Percentiles rank a stretch among this genome's conserved stretches.
Conservation (phyloP, 2,329 filamentous ascomycete genomes). For the Aciculosporium take region DNA sequence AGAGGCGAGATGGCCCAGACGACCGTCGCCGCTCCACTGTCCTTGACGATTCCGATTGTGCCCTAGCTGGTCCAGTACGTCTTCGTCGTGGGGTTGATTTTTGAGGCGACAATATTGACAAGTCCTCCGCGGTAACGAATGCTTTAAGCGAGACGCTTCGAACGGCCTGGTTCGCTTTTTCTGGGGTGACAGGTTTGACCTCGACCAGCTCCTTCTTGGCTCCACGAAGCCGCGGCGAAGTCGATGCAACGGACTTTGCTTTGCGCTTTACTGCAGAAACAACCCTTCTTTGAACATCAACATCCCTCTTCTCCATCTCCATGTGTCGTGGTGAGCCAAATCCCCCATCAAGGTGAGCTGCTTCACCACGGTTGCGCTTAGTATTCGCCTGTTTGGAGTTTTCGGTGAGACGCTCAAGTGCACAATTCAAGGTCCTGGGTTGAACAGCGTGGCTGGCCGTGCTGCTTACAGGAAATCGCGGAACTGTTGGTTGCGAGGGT, state of each 20-base stretch:
- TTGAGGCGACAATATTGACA: constrained; percentile 24
- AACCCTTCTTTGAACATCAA: constrained; percentile 38
- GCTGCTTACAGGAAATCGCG: constrained; percentile 19
- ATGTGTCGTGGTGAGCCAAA: constrained; percentile 36
- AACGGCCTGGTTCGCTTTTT: constrained; percentile 36
- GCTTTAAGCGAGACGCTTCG: constrained; percentile 33
- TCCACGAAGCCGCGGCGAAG: neutral
- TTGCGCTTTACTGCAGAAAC: constrained; percentile 36
- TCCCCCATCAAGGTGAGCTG: constrained; percentile 43
- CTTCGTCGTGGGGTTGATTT: constrained; percentile 8
- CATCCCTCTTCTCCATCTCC: constrained; percentile 43
- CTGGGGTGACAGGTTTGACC: constrained; percentile 32
- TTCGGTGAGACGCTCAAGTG: constrained; percentile 27
- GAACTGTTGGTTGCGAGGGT: constrained; percentile 30
- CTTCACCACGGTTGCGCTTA: constrained; percentile 32
- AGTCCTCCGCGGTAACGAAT: constrained; percentile 20
- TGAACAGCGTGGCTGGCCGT: constrained; percentile 9
- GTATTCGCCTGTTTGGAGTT: constrained; percentile 26
- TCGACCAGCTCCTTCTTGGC: constrained; percentile 25
- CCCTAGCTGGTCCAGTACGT: constrained; percentile 15
- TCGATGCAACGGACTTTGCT: constrained; percentile 5
- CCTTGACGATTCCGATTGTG: constrained; percentile 24
- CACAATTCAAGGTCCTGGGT: constrained; percentile 26
- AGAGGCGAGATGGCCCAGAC: constrained; percentile 41
- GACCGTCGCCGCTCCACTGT: constrained; percentile 32